Percentiles rank a stretch among this genome's conserved stretches.
Conservation (phyloP, 73 alveolate species). For the Paramecium pentaurelia region DNA sequence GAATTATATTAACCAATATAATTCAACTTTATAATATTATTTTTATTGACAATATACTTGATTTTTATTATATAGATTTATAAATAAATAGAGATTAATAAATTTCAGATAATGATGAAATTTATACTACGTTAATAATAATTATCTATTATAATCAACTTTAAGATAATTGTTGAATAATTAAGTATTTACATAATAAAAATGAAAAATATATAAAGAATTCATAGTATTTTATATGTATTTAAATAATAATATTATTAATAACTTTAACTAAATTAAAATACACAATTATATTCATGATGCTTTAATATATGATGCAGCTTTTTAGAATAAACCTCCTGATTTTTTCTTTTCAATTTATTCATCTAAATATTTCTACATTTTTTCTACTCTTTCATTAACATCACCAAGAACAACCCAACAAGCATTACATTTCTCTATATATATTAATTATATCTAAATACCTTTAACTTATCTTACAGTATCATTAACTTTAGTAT, state of each 20-base stretch:
- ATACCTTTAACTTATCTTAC: constrained; percentile 3
- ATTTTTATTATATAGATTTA: not conserved
- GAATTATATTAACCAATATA: not conserved
- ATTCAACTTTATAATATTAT: not conserved
- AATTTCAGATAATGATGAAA: no score
- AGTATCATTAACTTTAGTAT: not conserved
- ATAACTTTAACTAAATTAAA: not conserved
- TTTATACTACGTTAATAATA: no score
- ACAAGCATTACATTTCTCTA: constrained; percentile 31
- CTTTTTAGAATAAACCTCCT: not conserved
- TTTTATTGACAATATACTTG: not conserved
- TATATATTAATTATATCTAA: no score
- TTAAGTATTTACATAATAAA: no score
- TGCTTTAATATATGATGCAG: constrained; percentile 5
- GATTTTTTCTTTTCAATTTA: not conserved
- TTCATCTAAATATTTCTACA: not conserved
- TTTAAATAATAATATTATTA: not conserved
- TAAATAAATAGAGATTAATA: no score
- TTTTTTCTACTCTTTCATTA: not conserved
- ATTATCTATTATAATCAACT: no score
- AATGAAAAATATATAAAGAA: no score
- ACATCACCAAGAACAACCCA: constrained; percentile 33
- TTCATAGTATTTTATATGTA: no score
- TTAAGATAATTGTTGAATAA: no score
- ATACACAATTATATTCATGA: not conserved